These are phyloP conservation scores for Pseudogymnoascus sp. DNA, from an alignment of 2,329 filamentous ascomycete species.

Conservation along the genomic window DNA sequence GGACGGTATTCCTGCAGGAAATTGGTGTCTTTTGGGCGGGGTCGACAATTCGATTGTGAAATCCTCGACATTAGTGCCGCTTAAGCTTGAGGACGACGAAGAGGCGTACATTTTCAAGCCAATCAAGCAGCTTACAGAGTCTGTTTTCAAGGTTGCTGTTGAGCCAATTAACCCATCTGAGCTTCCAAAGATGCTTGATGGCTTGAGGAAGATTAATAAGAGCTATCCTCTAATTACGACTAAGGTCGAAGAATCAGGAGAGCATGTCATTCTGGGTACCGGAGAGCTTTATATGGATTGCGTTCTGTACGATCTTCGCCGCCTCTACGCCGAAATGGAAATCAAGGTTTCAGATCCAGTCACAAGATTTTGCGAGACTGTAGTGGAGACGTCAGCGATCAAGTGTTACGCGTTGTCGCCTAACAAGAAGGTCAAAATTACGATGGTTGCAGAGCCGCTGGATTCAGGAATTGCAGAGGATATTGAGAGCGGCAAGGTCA, in stretches of 20 bases:
- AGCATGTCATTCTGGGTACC: slow-evolving; percentile 90
- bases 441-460: slow-evolving; percentile 93
- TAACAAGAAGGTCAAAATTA: slow-evolving; percentile 99
- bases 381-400: slow-evolving; percentile 92
- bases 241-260: slow-evolving; percentile 95
- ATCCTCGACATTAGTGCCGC: slow-evolving; percentile 80
- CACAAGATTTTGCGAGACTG: slow-evolving; percentile 94
- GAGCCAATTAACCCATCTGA: slow-evolving; percentile 98
- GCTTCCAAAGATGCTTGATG: slow-evolving; percentile 96
- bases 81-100: slow-evolving; percentile 74
- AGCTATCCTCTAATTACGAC: slow-evolving; percentile 93
- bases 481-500: slow-evolving; percentile 84
- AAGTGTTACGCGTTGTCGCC: slow-evolving; percentile 97
- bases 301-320: slow-evolving; percentile 85
- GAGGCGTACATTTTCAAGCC: slow-evolving; percentile 94
- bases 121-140: slow-evolving; percentile 90
- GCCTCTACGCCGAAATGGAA: slow-evolving; percentile 97
- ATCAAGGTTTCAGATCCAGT: slow-evolving; percentile 98
- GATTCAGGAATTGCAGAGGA: slow-evolving; percentile 93
- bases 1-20: slow-evolving; percentile 87
- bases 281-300: slow-evolving; percentile 99
- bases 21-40: slow-evolving; percentile 83
- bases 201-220: slow-evolving; percentile 93
- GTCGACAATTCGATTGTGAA: slow-evolving; percentile 99
- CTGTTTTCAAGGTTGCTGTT: slow-evolving; percentile 93